Conservation (phyloP, 2,329 filamentous ascomycete genomes). For the Colletotrichum limetticola region DNA sequence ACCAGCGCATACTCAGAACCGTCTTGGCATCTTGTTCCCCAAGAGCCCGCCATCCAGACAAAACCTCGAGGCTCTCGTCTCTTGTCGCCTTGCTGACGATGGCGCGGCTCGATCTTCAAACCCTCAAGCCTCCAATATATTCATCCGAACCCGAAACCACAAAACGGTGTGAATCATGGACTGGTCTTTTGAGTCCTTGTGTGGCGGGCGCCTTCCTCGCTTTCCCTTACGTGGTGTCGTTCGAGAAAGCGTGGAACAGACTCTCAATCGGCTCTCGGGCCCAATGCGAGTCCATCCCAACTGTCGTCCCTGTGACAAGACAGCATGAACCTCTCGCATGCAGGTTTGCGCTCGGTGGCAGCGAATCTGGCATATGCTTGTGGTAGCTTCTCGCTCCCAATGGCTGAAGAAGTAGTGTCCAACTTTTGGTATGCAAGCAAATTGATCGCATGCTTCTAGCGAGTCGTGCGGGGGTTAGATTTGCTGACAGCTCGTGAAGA, state of each 20-base stretch:
- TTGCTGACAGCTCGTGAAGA: background rate
- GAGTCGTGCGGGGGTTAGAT: background rate
- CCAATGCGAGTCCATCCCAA: conserved; percentile 1
- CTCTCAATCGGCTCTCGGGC: background rate
- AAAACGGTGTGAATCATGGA: background rate
- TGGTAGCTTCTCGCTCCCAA: background rate
- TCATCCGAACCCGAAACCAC: conserved; percentile 12
- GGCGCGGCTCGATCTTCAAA: too few relatives aligned
- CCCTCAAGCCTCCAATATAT: background rate
- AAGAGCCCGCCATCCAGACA: background rate
- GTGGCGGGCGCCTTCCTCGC: background rate
- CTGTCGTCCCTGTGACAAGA: conserved; percentile 6
- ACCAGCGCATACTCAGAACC: background rate
- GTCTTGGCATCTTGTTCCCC: background rate
- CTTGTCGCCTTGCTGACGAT: background rate
- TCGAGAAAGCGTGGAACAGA: background rate
- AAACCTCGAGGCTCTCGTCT: background rate
- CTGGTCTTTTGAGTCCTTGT: background rate
- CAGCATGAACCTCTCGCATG: conserved; percentile 21
- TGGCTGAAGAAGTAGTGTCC: background rate
- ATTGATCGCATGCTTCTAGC: background rate
- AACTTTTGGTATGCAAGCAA: background rate
- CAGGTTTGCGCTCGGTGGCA: background rate
- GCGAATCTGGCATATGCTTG: background rate
- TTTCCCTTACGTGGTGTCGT: background rate